A percentile compares a stretch with the other conserved stretches of the same genome.
Evolutionary conservation across 139 green algal species (phyloP).

Genomic region (Chlamydomonas sphaeroides): DNA sequence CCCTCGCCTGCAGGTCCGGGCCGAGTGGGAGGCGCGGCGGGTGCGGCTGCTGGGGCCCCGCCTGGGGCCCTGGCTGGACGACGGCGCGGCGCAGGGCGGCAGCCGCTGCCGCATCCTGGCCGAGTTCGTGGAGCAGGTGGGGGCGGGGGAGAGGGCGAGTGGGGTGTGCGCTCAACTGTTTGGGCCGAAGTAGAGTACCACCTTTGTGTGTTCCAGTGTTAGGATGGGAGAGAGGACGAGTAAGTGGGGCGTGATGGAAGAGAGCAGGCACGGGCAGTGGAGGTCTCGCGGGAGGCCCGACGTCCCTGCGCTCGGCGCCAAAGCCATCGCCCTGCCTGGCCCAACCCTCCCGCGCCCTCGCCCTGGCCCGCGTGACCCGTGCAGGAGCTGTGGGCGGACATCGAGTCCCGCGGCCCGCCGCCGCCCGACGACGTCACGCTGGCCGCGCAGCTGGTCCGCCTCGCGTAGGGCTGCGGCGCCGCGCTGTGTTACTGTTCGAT

Average conservation of each 20-base stretch:
- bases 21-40: slow-evolving; percentile 27
- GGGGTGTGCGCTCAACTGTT: not conserved
- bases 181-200: not conserved
- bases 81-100: slow-evolving; percentile 26
- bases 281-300: too few relatives aligned
- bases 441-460: slow-evolving; percentile 40
- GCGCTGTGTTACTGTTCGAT: too few relatives aligned
- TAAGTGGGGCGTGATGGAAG: not conserved
- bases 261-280: not conserved
- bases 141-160: not conserved
- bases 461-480: too few relatives aligned
- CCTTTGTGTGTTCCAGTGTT: not conserved
- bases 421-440: slow-evolving; percentile 31
- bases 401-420: slow-evolving; percentile 17
- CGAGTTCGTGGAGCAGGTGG: slow-evolving; percentile 11
- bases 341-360: too few relatives aligned
- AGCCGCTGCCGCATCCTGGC: slow-evolving; percentile 30
- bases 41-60: not conserved
- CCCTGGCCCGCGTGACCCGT: not conserved
- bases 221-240: not conserved
- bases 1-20: too few relatives aligned
- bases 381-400: slow-evolving; percentile 34
- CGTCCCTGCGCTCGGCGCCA: too few relatives aligned
- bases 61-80: slow-evolving; percentile 20
- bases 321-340: not conserved